Conservation (phyloP, 257 asterid genomes). For the Plantago major region DNA sequence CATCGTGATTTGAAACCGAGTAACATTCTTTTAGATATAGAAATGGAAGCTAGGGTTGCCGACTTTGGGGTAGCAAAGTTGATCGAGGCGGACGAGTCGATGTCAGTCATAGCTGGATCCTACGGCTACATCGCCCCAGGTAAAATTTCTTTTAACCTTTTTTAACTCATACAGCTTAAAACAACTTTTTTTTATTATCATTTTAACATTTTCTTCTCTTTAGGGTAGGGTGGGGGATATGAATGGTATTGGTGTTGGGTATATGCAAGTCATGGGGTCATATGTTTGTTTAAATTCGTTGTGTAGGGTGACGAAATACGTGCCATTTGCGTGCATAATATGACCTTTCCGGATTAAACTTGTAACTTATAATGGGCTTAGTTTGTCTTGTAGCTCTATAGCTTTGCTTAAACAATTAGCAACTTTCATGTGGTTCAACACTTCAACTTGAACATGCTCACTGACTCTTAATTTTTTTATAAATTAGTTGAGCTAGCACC, state of each 20-base stretch:
- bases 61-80: constrained; percentile 89
- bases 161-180: background rate
- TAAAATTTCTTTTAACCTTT: constrained; percentile 10
- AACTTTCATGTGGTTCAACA: constrained; percentile 1
- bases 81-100: constrained; percentile 58
- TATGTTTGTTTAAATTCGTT: constrained; percentile 35
- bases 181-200: background rate
- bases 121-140: constrained; percentile 98
- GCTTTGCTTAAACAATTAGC: background rate
- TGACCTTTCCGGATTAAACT: constrained; percentile 14
- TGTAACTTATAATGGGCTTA: background rate
- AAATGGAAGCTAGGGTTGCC: constrained; percentile 81
- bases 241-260: constrained; percentile 19
- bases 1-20: constrained; percentile 78
- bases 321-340: constrained; percentile 21
- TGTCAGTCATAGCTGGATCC: constrained; percentile 90
- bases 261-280: background rate
- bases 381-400: constrained; percentile 3
- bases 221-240: background rate
- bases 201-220: background rate
- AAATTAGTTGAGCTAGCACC: background rate
- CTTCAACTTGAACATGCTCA: no score
- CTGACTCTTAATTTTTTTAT: background rate
- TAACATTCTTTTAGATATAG: constrained; percentile 61
- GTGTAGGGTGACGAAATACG: constrained; percentile 43